phyloP scores from a whole-genome alignment of 1,284 basidiomycete species.

The Malassezia caprae region DNA sequence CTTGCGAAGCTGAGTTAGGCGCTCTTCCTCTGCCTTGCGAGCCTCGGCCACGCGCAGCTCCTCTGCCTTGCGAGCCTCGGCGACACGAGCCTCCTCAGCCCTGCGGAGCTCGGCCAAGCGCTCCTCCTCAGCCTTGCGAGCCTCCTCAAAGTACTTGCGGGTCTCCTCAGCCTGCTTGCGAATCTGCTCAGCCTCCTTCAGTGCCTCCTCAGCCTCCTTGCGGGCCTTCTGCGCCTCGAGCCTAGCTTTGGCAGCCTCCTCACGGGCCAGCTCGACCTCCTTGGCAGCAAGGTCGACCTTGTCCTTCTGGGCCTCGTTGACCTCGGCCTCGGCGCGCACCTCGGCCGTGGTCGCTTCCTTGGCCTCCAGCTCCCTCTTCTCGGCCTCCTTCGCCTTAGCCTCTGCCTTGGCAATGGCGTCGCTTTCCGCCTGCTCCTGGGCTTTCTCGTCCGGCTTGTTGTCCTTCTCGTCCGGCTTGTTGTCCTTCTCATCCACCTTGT shows the following conservation, averaged over 20 bases:
- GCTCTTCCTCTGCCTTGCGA: neutral
- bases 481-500: neutral
- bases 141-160: neutral
- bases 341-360: neutral
- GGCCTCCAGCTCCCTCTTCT: neutral
- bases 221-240: conserved; percentile 7
- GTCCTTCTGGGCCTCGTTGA: neutral
- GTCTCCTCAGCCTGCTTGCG: conserved; percentile 1
- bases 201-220: conserved; percentile 1
- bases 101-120: neutral
- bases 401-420: neutral
- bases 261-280: conserved; percentile 3
- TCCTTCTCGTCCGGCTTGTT: neutral
- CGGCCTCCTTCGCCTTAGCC: neutral
- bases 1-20: neutral
- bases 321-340: neutral
- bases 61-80: neutral
- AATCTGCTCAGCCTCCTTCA: conserved; percentile 1
- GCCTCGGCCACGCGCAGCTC: neutral
- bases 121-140: neutral
- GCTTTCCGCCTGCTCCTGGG: neutral
- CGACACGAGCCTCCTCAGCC: neutral
- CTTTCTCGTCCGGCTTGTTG: neutral
- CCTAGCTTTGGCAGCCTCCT: neutral
- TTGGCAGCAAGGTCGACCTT: neutral